Evolutionary conservation across 176 grass and related monocot genomes (phyloP).

Genomic region (Eremochloa ophiuroides): DNA sequence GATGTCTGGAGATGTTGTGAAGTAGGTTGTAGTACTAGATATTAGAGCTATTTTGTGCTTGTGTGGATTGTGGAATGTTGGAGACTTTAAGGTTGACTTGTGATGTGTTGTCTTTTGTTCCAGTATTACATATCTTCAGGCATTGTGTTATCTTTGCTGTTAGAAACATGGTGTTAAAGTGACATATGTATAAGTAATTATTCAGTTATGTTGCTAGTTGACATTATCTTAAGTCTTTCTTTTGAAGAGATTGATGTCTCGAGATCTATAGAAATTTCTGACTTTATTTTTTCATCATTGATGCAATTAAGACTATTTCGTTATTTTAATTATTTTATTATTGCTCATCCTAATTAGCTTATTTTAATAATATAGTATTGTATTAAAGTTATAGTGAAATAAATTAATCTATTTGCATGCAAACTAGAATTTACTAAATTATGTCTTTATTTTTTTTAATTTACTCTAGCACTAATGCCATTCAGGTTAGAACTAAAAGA

Average conservation of each 20-base stretch:
- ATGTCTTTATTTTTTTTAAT: background rate
- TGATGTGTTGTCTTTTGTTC: background rate
- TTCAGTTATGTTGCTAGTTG: background rate
- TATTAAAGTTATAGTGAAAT: background rate
- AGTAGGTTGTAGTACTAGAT: background rate
- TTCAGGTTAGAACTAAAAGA: too few species aligned
- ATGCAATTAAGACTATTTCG: background rate
- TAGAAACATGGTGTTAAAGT: background rate
- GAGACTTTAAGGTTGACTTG: background rate
- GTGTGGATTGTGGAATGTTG: background rate
- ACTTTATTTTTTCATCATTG: background rate
- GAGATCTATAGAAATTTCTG: background rate
- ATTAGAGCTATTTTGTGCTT: background rate
- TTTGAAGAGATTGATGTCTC: background rate
- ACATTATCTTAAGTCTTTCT: background rate
- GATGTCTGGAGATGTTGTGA: slow-evolving; percentile 19
- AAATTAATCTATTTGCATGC: background rate
- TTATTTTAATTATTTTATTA: background rate
- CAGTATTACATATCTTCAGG: background rate
- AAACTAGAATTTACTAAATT: background rate
- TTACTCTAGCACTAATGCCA: background rate
- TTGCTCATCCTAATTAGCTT: background rate
- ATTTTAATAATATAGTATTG: background rate
- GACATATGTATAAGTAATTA: background rate
- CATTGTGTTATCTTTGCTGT: background rate